phyloP scores from a whole-genome alignment of 371 early-diverging fungal genomes.

The Rhizopus stolonifer region DNA sequence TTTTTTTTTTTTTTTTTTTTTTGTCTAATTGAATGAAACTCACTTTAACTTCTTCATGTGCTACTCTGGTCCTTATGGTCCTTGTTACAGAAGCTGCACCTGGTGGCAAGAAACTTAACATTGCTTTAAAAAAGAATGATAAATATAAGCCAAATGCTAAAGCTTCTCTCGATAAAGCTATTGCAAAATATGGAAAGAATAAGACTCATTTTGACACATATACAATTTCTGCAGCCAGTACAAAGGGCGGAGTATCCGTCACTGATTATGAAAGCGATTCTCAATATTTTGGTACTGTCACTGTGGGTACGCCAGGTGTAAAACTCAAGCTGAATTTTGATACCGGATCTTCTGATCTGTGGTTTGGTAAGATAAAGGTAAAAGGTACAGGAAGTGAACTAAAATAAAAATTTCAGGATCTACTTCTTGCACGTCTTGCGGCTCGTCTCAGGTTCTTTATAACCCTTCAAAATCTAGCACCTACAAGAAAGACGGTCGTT shows the following conservation, averaged over 20 bases:
- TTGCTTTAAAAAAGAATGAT: constrained; percentile 16
- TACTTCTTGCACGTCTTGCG: constrained; percentile 32
- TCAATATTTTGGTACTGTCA: constrained; percentile 57
- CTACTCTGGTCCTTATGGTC: constrained; percentile 10
- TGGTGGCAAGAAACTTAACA: constrained; percentile 1
- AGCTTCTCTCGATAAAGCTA: constrained; percentile 13
- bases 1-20: too few species aligned
- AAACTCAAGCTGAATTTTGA: constrained; percentile 67
- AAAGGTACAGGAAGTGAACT: neutral
- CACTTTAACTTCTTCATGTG: constrained; percentile 11
- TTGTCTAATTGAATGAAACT: too few species aligned
- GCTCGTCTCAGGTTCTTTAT: constrained; percentile 35
- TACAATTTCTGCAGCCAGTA: neutral
- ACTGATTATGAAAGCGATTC: constrained; percentile 22
- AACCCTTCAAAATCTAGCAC: constrained; percentile 43
- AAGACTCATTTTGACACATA: neutral
- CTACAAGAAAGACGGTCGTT: constrained; percentile 36
- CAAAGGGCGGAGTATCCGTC: constrained; percentile 16
- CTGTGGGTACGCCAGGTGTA: constrained; percentile 70
- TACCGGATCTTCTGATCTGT: constrained; percentile 71
- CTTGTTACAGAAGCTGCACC: constrained; percentile 13
- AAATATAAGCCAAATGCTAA: constrained; percentile 18
- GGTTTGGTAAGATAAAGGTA: constrained; percentile 41
- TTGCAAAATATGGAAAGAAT: constrained; percentile 19
- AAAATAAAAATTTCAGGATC: neutral